Evolutionary conservation across 176 grass and related monocot genomes (phyloP).

Genomic region (Thinopyrum elongatum): DNA sequence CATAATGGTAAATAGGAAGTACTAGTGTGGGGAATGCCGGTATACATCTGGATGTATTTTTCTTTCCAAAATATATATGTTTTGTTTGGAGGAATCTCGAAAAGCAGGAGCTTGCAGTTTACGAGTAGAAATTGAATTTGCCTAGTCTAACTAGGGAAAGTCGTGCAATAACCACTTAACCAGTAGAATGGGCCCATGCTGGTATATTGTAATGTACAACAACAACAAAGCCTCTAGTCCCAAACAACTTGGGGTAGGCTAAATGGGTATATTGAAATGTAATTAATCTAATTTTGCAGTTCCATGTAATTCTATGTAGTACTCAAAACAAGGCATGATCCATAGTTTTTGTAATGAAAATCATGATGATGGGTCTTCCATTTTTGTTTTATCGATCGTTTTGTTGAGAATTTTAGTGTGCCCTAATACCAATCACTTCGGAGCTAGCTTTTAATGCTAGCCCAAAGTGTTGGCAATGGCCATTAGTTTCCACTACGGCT

Average conservation of each 20-base stretch:
- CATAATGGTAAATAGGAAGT: neutral
- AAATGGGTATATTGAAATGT: neutral
- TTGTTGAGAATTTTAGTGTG: neutral
- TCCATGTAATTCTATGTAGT: neutral
- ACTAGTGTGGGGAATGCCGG: neutral
- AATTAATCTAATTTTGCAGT: neutral
- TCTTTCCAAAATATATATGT: neutral
- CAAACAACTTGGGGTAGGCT: too few species aligned
- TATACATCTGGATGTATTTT: neutral
- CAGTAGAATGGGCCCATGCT: neutral
- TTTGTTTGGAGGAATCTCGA: neutral
- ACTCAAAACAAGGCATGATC: neutral
- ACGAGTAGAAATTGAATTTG: neutral
- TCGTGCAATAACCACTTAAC: neutral
- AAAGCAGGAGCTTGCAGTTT: neutral
- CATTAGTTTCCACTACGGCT: neutral
- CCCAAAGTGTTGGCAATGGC: neutral
- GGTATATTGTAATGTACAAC: neutral
- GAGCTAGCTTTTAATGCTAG: neutral
- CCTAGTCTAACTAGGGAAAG: neutral
- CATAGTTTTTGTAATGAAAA: neutral
- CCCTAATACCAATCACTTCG: neutral
- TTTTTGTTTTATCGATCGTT: neutral
- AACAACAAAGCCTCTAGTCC: too few species aligned
- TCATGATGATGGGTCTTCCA: neutral